phyloP scores from a whole-genome alignment of 2,329 filamentous ascomycete species.

The Claviceps africana region DNA sequence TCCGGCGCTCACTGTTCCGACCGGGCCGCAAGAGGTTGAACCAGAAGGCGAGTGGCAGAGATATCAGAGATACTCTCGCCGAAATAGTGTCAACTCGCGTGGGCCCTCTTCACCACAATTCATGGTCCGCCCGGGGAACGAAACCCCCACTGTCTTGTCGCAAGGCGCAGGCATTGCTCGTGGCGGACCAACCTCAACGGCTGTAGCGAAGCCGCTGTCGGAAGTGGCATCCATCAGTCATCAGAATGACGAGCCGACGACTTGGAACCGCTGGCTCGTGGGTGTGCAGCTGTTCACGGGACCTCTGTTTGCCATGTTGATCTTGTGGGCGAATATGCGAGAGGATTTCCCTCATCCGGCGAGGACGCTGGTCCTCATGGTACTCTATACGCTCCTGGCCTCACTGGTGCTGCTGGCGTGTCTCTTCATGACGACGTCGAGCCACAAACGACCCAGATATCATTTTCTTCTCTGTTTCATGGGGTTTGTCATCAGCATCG shows the following conservation, averaged over 20 bases:
- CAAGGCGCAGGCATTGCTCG: background rate
- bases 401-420: conserved; percentile 54
- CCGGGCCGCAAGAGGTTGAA: conserved; percentile 21
- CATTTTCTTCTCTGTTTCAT: conserved; percentile 72
- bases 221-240: conserved; percentile 19
- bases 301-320: conserved; percentile 65
- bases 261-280: conserved; percentile 88
- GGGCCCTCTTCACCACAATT: conserved; percentile 5
- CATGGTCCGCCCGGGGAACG: conserved; percentile 8
- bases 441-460: conserved; percentile 53
- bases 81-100: conserved; percentile 11
- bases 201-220: conserved; percentile 17
- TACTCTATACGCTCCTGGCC: conserved; percentile 50
- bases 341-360: conserved; percentile 42
- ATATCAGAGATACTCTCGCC: conserved; percentile 35
- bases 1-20: conserved; percentile 20
- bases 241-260: conserved; percentile 28
- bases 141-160: conserved; percentile 9
- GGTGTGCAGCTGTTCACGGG: conserved; percentile 75
- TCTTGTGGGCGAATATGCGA: conserved; percentile 56
- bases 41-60: conserved; percentile 45
- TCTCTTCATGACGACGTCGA: conserved; percentile 55
- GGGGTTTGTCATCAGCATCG: conserved; percentile 81
- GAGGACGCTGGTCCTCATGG: conserved; percentile 38
- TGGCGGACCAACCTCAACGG: background rate